Percentiles rank a stretch among this genome's conserved stretches.
These are phyloP conservation scores for Glycyrrhiza uralensis DNA, from an alignment of 306 rosid genomes.

Conservation along the genomic window DNA sequence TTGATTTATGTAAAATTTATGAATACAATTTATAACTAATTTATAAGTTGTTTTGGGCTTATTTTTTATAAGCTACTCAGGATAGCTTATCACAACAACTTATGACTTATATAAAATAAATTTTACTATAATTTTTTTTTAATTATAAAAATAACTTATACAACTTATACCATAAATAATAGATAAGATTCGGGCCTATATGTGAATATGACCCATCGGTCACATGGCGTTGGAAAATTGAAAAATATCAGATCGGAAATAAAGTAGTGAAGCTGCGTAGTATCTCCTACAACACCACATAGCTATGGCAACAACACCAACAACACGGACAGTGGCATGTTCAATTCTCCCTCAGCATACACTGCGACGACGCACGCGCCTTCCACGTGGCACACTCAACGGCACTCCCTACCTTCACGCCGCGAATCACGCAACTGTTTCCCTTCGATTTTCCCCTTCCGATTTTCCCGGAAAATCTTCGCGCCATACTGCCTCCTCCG, in stretches of 20 bases:
- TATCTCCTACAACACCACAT: not conserved
- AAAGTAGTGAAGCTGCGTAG: not conserved
- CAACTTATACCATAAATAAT: too few relatives aligned
- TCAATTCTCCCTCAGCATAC: not conserved
- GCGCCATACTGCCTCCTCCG: conserved; percentile 41
- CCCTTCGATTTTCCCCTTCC: not conserved
- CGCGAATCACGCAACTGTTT: not conserved
- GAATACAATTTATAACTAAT: too few relatives aligned
- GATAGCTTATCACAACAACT: too few relatives aligned
- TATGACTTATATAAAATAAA: too few relatives aligned
- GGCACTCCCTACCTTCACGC: not conserved
- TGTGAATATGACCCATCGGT: too few relatives aligned
- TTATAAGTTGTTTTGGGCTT: too few relatives aligned
- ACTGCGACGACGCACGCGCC: not conserved
- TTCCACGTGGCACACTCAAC: conserved; percentile 7
- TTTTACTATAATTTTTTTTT: too few relatives aligned
- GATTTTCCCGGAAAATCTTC: conserved; percentile 38
- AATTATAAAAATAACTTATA: too few relatives aligned
- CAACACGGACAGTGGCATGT: not conserved
- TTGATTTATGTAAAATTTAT: too few relatives aligned
- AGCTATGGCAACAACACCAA: not conserved
- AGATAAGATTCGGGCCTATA: too few relatives aligned
- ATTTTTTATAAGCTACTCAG: too few relatives aligned
- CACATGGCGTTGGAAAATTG: not conserved
- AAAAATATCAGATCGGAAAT: not conserved